phyloP scores from a whole-genome alignment of 305 asterid species.

The Vinca major region DNA sequence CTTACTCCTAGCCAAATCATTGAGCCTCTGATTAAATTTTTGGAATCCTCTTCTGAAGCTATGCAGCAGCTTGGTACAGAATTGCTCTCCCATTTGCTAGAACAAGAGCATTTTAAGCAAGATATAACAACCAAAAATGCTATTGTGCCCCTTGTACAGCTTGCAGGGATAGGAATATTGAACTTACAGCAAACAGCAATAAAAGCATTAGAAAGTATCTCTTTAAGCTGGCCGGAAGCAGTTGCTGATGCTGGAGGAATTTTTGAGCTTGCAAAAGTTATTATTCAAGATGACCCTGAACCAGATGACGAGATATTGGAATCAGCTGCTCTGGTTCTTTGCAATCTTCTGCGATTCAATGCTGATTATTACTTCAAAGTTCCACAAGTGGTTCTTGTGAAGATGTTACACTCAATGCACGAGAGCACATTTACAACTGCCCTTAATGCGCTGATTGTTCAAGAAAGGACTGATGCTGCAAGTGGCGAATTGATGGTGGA shows the following conservation, averaged over 20 bases:
- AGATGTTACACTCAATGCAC: conserved; percentile 49
- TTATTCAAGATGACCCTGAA: conserved; percentile 67
- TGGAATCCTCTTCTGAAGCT: conserved; percentile 76
- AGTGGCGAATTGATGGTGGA: conserved; percentile 66
- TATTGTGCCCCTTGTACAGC: conserved; percentile 79
- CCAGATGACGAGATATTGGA: conserved; percentile 63
- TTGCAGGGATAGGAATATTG: conserved; percentile 64
- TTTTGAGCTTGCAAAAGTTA: conserved; percentile 69
- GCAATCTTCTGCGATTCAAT: conserved; percentile 50
- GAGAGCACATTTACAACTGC: conserved; percentile 52
- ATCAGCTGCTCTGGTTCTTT: conserved; percentile 67
- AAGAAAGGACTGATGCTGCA: conserved; percentile 56
- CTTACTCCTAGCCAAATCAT: conserved; percentile 72
- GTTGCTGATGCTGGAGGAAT: conserved; percentile 86
- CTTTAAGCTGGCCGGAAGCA: conserved; percentile 73
- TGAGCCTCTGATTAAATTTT: conserved; percentile 59
- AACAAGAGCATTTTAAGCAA: conserved; percentile 72
- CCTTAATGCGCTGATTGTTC: conserved; percentile 55
- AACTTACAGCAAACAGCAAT: conserved; percentile 72
- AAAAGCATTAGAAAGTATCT: conserved; percentile 60
- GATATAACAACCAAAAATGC: conserved; percentile 72
- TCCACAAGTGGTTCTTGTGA: conserved; percentile 65
- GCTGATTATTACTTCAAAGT: conserved; percentile 48
- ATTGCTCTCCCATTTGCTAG: conserved; percentile 70
- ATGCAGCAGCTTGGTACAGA: conserved; percentile 83